Percentiles rank a stretch among this genome's conserved stretches.
Evolutionary conservation across 129 eudicot species (phyloP).

Genomic region (Scalesia atractyloides): DNA sequence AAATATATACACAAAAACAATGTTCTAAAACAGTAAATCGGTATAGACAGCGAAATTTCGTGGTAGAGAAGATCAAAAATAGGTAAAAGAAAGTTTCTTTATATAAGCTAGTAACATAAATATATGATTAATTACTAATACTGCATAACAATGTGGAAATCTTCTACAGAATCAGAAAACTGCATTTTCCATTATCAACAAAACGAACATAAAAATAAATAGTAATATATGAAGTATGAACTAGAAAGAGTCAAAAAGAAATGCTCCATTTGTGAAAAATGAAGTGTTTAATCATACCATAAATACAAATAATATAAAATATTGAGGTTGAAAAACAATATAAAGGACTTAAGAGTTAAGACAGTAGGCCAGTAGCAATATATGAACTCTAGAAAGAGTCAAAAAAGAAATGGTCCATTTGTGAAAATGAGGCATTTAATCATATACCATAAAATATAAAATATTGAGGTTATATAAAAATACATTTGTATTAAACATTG

Average conservation of each 20-base stretch:
- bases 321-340: background rate
- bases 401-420: slow-evolving; percentile 8
- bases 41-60: slow-evolving; percentile 3
- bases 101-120: slow-evolving; percentile 3
- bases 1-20: background rate
- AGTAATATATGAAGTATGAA: background rate
- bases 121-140: background rate
- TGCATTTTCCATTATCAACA: too few relatives aligned
- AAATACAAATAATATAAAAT: background rate
- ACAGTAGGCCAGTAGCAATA: background rate
- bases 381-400: slow-evolving; percentile 5
- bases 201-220: background rate
- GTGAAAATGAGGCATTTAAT: background rate
- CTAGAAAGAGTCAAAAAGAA: slow-evolving; percentile 4
- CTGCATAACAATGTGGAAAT: too few relatives aligned
- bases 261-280: background rate
- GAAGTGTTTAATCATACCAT: background rate
- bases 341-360: too few relatives aligned
- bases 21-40: slow-evolving; percentile 3
- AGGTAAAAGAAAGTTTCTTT: background rate
- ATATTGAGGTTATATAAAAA: background rate
- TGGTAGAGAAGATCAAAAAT: slow-evolving; percentile 1
- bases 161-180: too few relatives aligned
- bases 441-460: background rate
- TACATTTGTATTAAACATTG: background rate